Conservation (phyloP, 306 rosid species). For the Hippophae tibetana region DNA sequence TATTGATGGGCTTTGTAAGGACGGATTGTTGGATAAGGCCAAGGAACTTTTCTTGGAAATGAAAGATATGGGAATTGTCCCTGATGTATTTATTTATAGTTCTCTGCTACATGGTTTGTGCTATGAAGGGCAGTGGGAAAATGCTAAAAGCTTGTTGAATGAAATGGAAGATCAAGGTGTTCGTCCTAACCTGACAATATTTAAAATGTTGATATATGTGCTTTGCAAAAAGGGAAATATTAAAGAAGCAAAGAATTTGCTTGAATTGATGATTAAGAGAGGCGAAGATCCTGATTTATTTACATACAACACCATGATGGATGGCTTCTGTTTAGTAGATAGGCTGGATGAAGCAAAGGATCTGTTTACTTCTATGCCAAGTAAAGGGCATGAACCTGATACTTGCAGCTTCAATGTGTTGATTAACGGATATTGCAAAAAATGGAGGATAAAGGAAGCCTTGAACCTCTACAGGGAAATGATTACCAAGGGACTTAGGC, state of each 20-base stretch:
- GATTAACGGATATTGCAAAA: constrained; percentile 30
- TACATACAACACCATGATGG: constrained; percentile 31
- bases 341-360: constrained; percentile 23
- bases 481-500: constrained; percentile 26
- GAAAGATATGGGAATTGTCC: constrained; percentile 26
- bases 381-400: constrained; percentile 27
- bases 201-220: constrained; percentile 26
- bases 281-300: constrained; percentile 17
- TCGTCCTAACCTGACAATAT: constrained; percentile 30
- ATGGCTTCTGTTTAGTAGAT: constrained; percentile 32
- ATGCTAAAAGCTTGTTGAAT: constrained; percentile 23
- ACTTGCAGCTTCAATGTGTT: constrained; percentile 21
- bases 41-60: constrained; percentile 32
- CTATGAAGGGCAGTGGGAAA: constrained; percentile 26
- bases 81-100: constrained; percentile 29
- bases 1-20: constrained; percentile 43
- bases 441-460: constrained; percentile 29
- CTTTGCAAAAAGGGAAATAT: constrained; percentile 32
- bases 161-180: constrained; percentile 45
- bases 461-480: constrained; percentile 22
- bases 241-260: constrained; percentile 23
- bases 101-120: constrained; percentile 37
- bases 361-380: constrained; percentile 20
- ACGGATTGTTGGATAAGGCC: constrained; percentile 32
- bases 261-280: constrained; percentile 29